Evolutionary conservation across 2,329 filamentous ascomycete genomes (phyloP).

Genomic region (Fusarium napiforme): DNA sequence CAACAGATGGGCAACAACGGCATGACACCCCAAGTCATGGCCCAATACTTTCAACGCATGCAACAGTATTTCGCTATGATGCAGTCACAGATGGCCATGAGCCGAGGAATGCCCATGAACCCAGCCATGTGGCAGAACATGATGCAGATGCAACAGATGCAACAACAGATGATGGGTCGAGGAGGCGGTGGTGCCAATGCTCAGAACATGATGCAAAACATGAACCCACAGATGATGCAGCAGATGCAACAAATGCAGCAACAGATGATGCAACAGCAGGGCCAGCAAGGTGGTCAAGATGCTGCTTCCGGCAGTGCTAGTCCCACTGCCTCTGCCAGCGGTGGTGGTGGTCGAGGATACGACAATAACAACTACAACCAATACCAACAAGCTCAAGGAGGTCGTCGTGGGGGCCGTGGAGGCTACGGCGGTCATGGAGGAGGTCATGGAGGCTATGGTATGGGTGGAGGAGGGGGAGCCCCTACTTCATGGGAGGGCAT

Average conservation of each 20-base stretch:
- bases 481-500: conserved; percentile 97
- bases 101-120: conserved; percentile 77
- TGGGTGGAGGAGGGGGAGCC: conserved; percentile 62
- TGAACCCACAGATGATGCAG: conserved; percentile 67
- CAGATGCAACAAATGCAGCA: conserved; percentile 65
- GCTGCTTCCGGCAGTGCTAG: conserved; percentile 40
- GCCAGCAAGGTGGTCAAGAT: conserved; percentile 46
- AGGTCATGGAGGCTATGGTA: conserved; percentile 49
- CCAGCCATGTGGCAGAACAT: conserved; percentile 80
- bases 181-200: conserved; percentile 51
- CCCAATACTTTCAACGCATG: conserved; percentile 98
- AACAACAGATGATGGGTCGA: conserved; percentile 61
- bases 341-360: conserved; percentile 46
- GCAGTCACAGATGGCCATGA: conserved; percentile 93
- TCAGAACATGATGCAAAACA: conserved; percentile 55
- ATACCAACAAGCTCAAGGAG: conserved; percentile 55
- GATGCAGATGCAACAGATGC: conserved; percentile 81
- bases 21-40: conserved; percentile 97
- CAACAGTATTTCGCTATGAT: conserved; percentile 96
- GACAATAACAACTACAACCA: conserved; percentile 50
- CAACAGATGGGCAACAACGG: conserved; percentile 63
- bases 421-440: conserved; percentile 45
- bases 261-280: conserved; percentile 55
- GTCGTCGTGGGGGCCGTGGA: conserved; percentile 47
- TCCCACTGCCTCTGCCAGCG: conserved; percentile 23